phyloP scores from a whole-genome alignment of 1,139 yeast genomes.

The Scheffersomyces cryptocercus region DNA sequence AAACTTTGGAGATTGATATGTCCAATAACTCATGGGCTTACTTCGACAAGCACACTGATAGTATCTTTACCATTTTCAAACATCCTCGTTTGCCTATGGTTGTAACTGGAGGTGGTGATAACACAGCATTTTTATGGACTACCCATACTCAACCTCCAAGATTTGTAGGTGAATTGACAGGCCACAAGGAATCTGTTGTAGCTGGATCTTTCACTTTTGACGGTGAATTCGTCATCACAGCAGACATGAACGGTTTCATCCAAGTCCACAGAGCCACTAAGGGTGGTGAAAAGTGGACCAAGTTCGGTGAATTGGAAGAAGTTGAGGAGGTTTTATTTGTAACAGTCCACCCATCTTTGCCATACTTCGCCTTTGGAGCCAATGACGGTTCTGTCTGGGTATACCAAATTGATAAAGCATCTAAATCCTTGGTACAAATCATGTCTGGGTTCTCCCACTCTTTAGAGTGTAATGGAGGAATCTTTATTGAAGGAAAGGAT shows the following conservation, averaged over 20 bases:
- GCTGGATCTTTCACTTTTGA: slow-evolving; percentile 81
- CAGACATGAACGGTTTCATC: slow-evolving; percentile 91
- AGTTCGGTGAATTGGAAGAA: slow-evolving; percentile 72
- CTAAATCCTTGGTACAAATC: slow-evolving; percentile 60
- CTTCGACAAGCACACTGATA: slow-evolving; percentile 85
- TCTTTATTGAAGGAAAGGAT: slow-evolving; percentile 63
- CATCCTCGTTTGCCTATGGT: slow-evolving; percentile 82
- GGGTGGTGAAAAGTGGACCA: slow-evolving; percentile 82
- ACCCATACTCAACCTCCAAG: slow-evolving; percentile 83
- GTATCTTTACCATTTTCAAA: slow-evolving; percentile 72
- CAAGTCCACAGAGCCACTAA: slow-evolving; percentile 70
- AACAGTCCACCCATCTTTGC: slow-evolving; percentile 66
- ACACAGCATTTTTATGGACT: slow-evolving; percentile 88
- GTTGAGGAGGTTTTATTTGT: slow-evolving; percentile 82
- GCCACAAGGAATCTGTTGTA: slow-evolving; percentile 86
- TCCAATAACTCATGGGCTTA: slow-evolving; percentile 86
- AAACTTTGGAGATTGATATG: slow-evolving; percentile 57
- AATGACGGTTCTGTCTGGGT: slow-evolving; percentile 95
- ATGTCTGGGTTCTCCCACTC: slow-evolving; percentile 84
- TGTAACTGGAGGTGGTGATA: slow-evolving; percentile 89
- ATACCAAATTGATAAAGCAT: slow-evolving; percentile 64
- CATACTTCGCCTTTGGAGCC: slow-evolving; percentile 91
- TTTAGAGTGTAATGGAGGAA: slow-evolving; percentile 75
- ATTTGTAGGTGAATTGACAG: slow-evolving; percentile 68
- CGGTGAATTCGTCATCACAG: slow-evolving; percentile 80